Conservation (phyloP, 2,329 filamentous ascomycete genomes). For the Ampelomyces quisqualis region DNA sequence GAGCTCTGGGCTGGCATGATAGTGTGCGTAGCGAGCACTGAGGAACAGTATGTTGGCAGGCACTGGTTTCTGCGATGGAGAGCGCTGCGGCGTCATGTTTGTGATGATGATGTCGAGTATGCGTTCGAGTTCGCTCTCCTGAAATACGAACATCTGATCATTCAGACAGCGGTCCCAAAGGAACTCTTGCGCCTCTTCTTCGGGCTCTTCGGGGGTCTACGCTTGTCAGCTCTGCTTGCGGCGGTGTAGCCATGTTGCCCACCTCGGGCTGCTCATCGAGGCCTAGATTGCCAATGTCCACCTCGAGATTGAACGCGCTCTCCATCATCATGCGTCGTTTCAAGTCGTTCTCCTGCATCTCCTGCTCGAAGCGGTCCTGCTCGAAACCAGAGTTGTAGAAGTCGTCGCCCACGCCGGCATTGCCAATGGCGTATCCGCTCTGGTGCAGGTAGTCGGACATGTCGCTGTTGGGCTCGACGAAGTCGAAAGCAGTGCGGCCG, state of each 20-base stretch:
- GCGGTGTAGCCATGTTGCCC: slow-evolving; percentile 29
- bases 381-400: slow-evolving; percentile 93
- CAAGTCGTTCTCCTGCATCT: slow-evolving; percentile 95
- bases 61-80: slow-evolving; percentile 94
- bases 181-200: slow-evolving; percentile 90
- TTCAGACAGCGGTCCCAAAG: slow-evolving; percentile 93
- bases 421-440: slow-evolving; percentile 88
- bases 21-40: slow-evolving; percentile 92
- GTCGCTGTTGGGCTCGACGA: slow-evolving; percentile 91
- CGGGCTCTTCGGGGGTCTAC: slow-evolving; percentile 67
- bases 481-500: slow-evolving; percentile 92
- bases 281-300: slow-evolving; percentile 91
- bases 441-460: slow-evolving; percentile 95
- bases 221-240: slow-evolving; percentile 21
- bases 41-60: slow-evolving; percentile 97
- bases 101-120: slow-evolving; percentile 96
- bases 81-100: slow-evolving; percentile 94
- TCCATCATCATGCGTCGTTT: slow-evolving; percentile 99
- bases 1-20: slow-evolving; percentile 85
- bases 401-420: slow-evolving; percentile 76
- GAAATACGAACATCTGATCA: slow-evolving; percentile 99
- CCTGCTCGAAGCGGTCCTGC: slow-evolving; percentile 93
- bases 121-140: slow-evolving; percentile 85
- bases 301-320: slow-evolving; percentile 93
- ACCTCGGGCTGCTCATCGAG: slow-evolving; percentile 95